Base-by-base conservation (phyloP, 176 grass and related monocot genomes). In the Olyra latifolia region DNA sequence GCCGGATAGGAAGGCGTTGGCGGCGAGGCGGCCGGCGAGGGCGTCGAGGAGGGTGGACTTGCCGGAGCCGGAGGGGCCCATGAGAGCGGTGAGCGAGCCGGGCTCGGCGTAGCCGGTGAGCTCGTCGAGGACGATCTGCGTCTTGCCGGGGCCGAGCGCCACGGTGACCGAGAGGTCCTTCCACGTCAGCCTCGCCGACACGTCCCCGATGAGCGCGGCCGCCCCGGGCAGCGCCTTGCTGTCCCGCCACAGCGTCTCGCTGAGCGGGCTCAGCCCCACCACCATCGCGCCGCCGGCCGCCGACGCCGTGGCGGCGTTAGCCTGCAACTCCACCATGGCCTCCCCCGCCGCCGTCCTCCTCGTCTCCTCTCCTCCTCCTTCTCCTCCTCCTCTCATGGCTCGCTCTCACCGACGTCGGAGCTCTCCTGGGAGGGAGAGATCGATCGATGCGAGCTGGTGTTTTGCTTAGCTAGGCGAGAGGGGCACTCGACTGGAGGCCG, bases 41-140 rank as follows among this genome's bases (percentile, higher is more conserved):
- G 97, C 87, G 83, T 99, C 97, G 53, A 99, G 90, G 60, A 99
- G 91, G 3, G 97, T 99, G 49, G 97, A 99, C 88, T 99, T 99
- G 46, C 97, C 97, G 16, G 97, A 99, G 1, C 97, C 97, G 2
- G 97, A 99, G 23, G 97, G 97, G 0, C 97, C 97, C 97, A 99
- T 99, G 50, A 96, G 82, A 28, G 90, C 93, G 16, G 91, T 99
- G 64, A 95, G 64, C 13, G 97, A 87, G 12, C 97, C 93, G 1
- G 97, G 91, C 86, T 99, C 97, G 8, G 91, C 97, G 56, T 84
- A 96, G 1, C 97, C 96, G 10, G 96, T 99, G 48, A 99, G 97
- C 76, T 86, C 90, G 62, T 99, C 88, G 44, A 99, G 87, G 41
- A 99, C 91, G 2, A 78, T 81, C 86, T 93, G 93, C 74, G 86